These are phyloP conservation scores for Cytospora piceae DNA, from an alignment of 2,329 filamentous ascomycete species.

Conservation along the genomic window DNA sequence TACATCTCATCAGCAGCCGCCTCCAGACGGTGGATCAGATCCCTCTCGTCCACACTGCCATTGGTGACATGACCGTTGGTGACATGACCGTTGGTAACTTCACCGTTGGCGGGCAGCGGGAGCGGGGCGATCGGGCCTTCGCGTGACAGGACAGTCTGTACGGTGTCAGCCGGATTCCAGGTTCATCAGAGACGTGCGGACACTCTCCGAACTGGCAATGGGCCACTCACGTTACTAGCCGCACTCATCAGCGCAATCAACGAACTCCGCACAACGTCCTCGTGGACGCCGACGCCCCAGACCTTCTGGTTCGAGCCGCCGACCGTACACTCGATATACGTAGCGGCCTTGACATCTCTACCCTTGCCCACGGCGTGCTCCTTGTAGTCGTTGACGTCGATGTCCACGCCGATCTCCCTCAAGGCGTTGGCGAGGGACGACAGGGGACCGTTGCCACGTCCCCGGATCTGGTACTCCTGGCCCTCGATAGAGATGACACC, in stretches of 20 bases:
- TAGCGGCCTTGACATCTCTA: constrained; percentile 86
- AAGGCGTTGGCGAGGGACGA: constrained; percentile 86
- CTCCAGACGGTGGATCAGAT: constrained; percentile 43
- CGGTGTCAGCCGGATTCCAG: constrained; percentile 17
- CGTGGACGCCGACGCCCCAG: constrained; percentile 90
- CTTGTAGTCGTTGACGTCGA: constrained; percentile 94
- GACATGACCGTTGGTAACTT: constrained; percentile 29
- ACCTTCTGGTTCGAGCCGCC: constrained; percentile 70
- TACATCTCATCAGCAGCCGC: constrained; percentile 33
- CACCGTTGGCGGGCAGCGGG: constrained; percentile 53
- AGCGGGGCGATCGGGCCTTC: constrained; percentile 65
- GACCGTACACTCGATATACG: constrained; percentile 87
- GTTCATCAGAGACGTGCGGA: constrained; percentile 17
- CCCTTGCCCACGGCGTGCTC: constrained; percentile 89
- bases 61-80: constrained; percentile 27
- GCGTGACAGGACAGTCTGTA: constrained; percentile 73
- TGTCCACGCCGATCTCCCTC: constrained; percentile 75
- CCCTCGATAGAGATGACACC: constrained; percentile 85
- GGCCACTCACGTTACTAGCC: constrained; percentile 75
- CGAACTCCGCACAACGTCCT: constrained; percentile 89
- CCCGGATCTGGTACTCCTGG: constrained; percentile 75
- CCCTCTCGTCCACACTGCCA: constrained; percentile 33
- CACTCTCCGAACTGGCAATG: constrained; percentile 21
- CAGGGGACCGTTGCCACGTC: constrained; percentile 87
- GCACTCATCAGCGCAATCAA: constrained; percentile 84